Evolutionary conservation across 1,284 basidiomycete species (phyloP).

Genomic region (Pseudozyma tsukubaensis): DNA sequence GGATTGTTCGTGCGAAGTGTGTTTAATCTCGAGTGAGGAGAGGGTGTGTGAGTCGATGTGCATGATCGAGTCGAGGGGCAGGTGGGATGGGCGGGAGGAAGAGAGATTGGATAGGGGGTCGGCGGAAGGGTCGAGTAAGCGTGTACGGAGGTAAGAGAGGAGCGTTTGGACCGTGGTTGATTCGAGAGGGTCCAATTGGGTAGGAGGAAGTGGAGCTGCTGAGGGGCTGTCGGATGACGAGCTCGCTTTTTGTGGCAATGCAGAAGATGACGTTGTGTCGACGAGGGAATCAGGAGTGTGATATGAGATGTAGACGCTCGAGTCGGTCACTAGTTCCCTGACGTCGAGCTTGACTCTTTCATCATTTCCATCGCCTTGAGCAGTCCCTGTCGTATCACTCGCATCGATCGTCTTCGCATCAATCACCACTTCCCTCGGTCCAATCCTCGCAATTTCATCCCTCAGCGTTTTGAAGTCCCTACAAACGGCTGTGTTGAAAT

Average conservation of each 20-base stretch:
- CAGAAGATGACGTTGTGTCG: not conserved
- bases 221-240: not conserved
- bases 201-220: not conserved
- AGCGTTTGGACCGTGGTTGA: slow-evolving; percentile 45
- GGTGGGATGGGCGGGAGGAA: slow-evolving; percentile 14
- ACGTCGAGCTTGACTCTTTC: slow-evolving; percentile 13
- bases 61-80: slow-evolving; percentile 44
- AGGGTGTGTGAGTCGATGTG: slow-evolving; percentile 66
- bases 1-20: slow-evolving; percentile 47
- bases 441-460: slow-evolving; percentile 63
- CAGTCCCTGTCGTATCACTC: not conserved
- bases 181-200: slow-evolving; percentile 31
- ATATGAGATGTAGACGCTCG: slow-evolving; percentile 38
- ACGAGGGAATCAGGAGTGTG: slow-evolving; percentile 12
- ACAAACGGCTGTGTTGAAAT: slow-evolving; percentile 57
- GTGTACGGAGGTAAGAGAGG: slow-evolving; percentile 59
- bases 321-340: slow-evolving; percentile 30
- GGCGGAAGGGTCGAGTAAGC: slow-evolving; percentile 52
- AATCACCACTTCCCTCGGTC: slow-evolving; percentile 60
- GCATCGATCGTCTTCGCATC: slow-evolving; percentile 22
- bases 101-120: slow-evolving; percentile 21
- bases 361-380: not conserved
- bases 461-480: slow-evolving; percentile 50
- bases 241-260: not conserved
- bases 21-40: slow-evolving; percentile 59